Conservation (phyloP, 805 yeast species). For the Candida pseudoglaebosa region DNA sequence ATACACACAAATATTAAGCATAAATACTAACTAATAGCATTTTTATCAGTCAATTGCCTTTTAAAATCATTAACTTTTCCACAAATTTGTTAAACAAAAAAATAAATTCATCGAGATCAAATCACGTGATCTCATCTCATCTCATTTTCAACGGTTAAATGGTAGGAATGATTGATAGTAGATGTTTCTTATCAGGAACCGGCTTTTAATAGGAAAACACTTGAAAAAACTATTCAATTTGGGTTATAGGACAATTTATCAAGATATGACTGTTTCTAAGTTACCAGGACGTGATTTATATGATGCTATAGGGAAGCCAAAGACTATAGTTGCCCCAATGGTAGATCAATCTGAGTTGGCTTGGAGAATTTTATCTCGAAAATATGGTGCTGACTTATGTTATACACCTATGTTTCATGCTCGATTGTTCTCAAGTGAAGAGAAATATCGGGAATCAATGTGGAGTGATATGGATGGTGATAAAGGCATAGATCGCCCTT, state of each 20-base stretch:
- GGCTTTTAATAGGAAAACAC: background rate
- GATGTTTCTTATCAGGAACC: background rate
- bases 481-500: conserved; percentile 65
- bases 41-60: too few relatives aligned
- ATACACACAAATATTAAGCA: too few relatives aligned
- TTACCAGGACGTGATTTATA: conserved; percentile 63
- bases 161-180: background rate
- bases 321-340: conserved; percentile 94
- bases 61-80: too few relatives aligned
- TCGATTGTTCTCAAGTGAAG: conserved; percentile 77
- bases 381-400: conserved; percentile 89
- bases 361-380: conserved; percentile 84
- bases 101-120: background rate
- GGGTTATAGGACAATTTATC: background rate
- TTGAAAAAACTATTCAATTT: background rate
- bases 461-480: conserved; percentile 74
- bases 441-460: conserved; percentile 74
- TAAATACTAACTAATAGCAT: too few relatives aligned
- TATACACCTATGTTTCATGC: conserved; percentile 98
- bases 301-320: conserved; percentile 68
- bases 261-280: conserved; percentile 11
- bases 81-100: too few relatives aligned
- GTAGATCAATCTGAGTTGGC: conserved; percentile 96
- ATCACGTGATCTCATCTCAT: conserved; percentile 4
- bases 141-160: background rate